Conservation (phyloP, 1,284 basidiomycete genomes). For the Mycena sp. region DNA sequence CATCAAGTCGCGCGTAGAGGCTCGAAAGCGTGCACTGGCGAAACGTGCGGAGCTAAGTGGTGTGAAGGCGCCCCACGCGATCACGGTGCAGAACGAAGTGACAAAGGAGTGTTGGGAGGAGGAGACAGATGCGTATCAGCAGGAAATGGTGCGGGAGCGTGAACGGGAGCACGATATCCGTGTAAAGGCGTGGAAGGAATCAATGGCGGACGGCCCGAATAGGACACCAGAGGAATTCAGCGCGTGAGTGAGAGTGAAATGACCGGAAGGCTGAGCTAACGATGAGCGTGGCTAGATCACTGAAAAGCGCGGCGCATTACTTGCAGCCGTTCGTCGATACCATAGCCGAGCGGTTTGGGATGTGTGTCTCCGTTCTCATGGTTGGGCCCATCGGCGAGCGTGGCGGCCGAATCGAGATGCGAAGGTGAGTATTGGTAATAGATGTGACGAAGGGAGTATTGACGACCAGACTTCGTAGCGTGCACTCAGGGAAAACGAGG, state of each 20-base stretch:
- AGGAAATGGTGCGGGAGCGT: neutral
- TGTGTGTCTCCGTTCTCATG: neutral
- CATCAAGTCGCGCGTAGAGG: neutral
- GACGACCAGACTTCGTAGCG: neutral
- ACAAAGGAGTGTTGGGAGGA: conserved; percentile 8
- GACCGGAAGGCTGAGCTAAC: no score
- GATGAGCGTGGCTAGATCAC: neutral
- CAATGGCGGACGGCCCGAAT: neutral
- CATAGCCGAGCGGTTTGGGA: neutral
- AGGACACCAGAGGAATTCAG: conserved; percentile 8
- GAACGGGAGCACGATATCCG: neutral
- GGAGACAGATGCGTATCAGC: neutral
- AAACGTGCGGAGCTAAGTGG: neutral
- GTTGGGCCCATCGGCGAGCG: neutral
- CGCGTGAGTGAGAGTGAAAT: neutral
- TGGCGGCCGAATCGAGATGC: no score
- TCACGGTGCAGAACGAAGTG: neutral
- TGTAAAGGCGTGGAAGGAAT: neutral
- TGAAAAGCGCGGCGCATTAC: conserved; percentile 9
- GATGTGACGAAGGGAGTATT: no score
- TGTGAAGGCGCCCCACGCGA: neutral
- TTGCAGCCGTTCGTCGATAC: conserved; percentile 5
- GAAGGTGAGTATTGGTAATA: neutral
- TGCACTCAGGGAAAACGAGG: conserved; percentile 9
- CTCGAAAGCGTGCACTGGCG: neutral